A percentile compares a stretch with the other conserved stretches of the same genome.
phyloP scores from a whole-genome alignment of 129 eudicot genomes.

The Saussurea involucrata region DNA sequence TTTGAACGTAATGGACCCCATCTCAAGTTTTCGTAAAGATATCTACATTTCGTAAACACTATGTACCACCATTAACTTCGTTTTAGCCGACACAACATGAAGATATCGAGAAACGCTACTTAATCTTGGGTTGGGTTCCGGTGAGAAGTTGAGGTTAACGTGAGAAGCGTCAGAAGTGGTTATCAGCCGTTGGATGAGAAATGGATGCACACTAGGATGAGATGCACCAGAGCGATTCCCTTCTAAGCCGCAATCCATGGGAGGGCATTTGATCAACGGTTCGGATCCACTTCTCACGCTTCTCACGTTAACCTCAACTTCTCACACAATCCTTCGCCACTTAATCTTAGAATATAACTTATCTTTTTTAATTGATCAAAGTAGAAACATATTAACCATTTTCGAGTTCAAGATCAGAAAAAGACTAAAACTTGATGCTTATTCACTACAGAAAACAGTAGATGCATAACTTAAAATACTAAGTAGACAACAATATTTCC shows the following conservation, averaged over 20 bases:
- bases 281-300: too few relatives aligned
- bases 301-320: too few relatives aligned
- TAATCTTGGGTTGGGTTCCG: too few relatives aligned
- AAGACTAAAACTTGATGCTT: neutral
- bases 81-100: neutral
- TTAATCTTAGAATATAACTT: neutral
- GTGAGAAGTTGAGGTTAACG: too few relatives aligned
- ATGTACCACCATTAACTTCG: neutral
- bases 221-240: too few relatives aligned
- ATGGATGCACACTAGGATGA: too few relatives aligned
- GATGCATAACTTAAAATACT: neutral
- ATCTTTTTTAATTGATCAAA: neutral
- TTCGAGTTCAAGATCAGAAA: neutral
- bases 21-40: neutral
- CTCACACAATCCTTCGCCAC: too few relatives aligned
- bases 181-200: too few relatives aligned
- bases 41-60: too few relatives aligned
- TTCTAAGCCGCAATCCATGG: too few relatives aligned
- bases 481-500: neutral
- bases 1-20: neutral
- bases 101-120: neutral
- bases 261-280: too few relatives aligned
- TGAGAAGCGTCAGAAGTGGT: too few relatives aligned
- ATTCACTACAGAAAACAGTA: neutral
- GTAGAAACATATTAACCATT: neutral